Evolutionary conservation across 805 yeast genomes (phyloP).

Genomic region (Cyberlindnera nakhonratchasimensis): DNA sequence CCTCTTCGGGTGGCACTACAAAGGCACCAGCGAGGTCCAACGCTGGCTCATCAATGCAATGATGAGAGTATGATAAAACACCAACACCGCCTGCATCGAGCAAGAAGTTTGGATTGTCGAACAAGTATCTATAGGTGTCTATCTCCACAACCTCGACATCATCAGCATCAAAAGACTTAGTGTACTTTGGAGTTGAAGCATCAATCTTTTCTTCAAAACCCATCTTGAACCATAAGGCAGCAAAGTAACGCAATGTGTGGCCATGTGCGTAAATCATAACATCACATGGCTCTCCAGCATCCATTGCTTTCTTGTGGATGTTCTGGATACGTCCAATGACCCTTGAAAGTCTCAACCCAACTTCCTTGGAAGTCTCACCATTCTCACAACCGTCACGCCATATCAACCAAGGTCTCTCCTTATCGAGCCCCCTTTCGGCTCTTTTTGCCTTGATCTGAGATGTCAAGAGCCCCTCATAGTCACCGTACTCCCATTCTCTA

Average conservation of each 20-base stretch:
- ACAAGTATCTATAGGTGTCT: conserved; percentile 33
- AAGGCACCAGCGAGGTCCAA: conserved; percentile 81
- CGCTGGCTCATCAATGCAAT: conserved; percentile 83
- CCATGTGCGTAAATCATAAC: conserved; percentile 89
- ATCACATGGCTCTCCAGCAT: conserved; percentile 55
- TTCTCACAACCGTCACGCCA: conserved; percentile 93
- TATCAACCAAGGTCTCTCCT: conserved; percentile 62
- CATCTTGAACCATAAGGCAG: conserved; percentile 73
- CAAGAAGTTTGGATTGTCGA: conserved; percentile 71
- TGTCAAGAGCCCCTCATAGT: conserved; percentile 83
- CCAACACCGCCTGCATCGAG: conserved; percentile 96
- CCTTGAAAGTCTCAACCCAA: conserved; percentile 68
- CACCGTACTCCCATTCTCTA: conserved; percentile 96
- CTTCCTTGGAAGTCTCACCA: conserved; percentile 71
- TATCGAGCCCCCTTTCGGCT: conserved; percentile 52
- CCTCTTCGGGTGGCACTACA: conserved; percentile 63
- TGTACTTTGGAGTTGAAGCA: conserved; percentile 16
- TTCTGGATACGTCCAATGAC: conserved; percentile 61
- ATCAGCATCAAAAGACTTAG: conserved; percentile 25
- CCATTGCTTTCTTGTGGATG: conserved; percentile 54
- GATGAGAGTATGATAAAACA: conserved; percentile 85
- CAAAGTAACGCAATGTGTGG: conserved; percentile 85
- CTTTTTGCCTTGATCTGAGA: conserved; percentile 62
- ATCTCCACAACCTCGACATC: conserved; percentile 32
- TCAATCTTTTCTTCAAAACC: conserved; percentile 28